Percentiles rank a stretch among this genome's conserved stretches.
These are phyloP conservation scores for Aegilops sharonensis DNA, from an alignment of 176 grass and related monocot species.

Conservation along the genomic window DNA sequence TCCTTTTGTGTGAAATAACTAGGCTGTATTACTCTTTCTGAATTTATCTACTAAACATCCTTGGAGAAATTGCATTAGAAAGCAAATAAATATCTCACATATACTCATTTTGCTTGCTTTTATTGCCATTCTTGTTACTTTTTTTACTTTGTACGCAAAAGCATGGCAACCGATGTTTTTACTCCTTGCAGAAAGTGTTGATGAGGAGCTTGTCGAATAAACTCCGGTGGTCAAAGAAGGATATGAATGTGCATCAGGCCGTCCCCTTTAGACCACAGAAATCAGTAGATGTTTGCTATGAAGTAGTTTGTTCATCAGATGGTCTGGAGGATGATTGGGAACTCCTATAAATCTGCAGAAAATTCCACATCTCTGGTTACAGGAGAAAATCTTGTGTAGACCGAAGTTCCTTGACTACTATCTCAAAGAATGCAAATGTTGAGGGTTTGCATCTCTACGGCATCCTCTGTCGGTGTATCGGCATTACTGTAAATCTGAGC, in stretches of 20 bases:
- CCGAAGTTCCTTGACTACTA: neutral
- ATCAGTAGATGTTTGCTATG: neutral
- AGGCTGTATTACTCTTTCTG: neutral
- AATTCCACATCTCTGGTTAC: neutral
- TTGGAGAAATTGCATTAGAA: neutral
- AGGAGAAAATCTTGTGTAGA: neutral
- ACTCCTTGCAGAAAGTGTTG: slow-evolving; percentile 29
- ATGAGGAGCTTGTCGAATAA: slow-evolving; percentile 32
- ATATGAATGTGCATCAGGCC: neutral
- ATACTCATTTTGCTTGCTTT: neutral
- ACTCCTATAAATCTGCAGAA: slow-evolving; percentile 26
- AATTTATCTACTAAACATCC: neutral
- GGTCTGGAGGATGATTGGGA: slow-evolving; percentile 43
- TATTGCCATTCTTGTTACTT: neutral
- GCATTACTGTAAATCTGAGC: slow-evolving; percentile 29
- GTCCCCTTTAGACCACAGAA: slow-evolving; percentile 2
- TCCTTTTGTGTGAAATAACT: neutral
- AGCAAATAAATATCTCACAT: neutral
- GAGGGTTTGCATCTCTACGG: neutral
- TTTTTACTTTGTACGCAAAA: neutral
- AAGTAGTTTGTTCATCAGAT: slow-evolving; percentile 6
- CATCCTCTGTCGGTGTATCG: slow-evolving; percentile 4
- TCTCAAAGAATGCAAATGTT: neutral
- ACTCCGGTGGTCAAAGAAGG: slow-evolving; percentile 34
- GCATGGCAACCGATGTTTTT: slow-evolving; percentile 10